Evolutionary conservation across 306 rosid species (phyloP), one percentile per base, ranked within the genome.

Genomic region (Quillaja saponaria): DNA sequence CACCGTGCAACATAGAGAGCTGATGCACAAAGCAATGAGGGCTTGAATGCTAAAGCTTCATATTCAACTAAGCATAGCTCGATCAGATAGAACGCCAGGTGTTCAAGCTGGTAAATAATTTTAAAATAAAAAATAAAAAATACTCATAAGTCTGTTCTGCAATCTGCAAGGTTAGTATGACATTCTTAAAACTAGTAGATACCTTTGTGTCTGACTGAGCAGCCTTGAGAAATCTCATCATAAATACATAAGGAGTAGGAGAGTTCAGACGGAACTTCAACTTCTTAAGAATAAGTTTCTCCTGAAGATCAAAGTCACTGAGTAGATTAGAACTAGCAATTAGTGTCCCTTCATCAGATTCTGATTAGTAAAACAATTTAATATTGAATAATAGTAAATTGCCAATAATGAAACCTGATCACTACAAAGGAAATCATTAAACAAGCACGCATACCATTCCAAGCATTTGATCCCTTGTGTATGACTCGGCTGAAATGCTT

Each of bases 201-300:
- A 91, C 98, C 95, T 82, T 83, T 19, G 15, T 60, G 52, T 84
- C 80, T 49, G 97, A 76, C 76, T 76, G 92, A 52, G 90, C 82
- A 59, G 98, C 98, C 83, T 88, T 92, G 49, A 88, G 90, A 78
- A 92, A 88, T 71, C 98, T 86, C 80, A 86, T 71, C 95, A 88
- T 74, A 45, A 88, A 92, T 68, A 88, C 92, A 62, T 88, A 92
- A n/a, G 85, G 92, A 63, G 95, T 92, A 37, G 98, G 94, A 34
- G 81, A 18, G 63, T 86, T 88, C 40, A 92, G 79, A 34, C 94
- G 92, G 66, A 92, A 92, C 75, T 92, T 84, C 57, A 88, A 59
- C 55, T 71, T 81, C 66, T 76, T 84, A 14, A 92, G 90, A 71
- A 92, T 77, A 15, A 76, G 81, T 71, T 81, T 84, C 76, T 91